Evolutionary conservation across 1,284 basidiomycete genomes (phyloP).

Genomic region (Cryptococcus amylolentus): DNA sequence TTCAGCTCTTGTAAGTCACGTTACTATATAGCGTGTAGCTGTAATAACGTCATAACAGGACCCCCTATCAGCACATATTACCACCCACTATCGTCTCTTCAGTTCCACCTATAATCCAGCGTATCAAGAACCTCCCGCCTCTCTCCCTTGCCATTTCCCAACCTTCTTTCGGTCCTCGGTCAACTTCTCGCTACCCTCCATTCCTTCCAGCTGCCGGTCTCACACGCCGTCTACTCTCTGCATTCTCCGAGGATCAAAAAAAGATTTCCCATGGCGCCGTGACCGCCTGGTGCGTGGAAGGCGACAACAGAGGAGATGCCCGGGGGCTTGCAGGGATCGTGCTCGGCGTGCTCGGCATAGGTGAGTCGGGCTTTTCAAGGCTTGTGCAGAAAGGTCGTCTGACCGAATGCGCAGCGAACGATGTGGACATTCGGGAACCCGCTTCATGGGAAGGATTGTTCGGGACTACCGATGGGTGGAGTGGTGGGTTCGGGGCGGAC

Average conservation of each 20-base stretch:
- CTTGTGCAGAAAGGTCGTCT: background rate
- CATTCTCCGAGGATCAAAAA: slow-evolving; percentile 29
- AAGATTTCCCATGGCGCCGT: slow-evolving; percentile 44
- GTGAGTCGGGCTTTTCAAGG: slow-evolving; percentile 13
- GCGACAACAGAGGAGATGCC: slow-evolving; percentile 72
- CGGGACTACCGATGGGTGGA: slow-evolving; percentile 42
- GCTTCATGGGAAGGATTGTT: slow-evolving; percentile 44
- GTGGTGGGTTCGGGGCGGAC: slow-evolving; percentile 38
- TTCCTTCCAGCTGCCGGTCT: slow-evolving; percentile 68
- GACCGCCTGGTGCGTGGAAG: slow-evolving; percentile 62
- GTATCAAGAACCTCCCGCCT: slow-evolving; percentile 47
- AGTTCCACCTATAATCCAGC: slow-evolving; percentile 1
- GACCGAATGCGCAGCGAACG: slow-evolving; percentile 7
- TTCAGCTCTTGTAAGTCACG: slow-evolving; percentile 66
- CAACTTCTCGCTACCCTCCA: slow-evolving; percentile 45
- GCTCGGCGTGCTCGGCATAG: slow-evolving; percentile 52
- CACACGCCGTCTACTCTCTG: slow-evolving; percentile 61
- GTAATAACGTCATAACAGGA: slow-evolving; percentile 8
- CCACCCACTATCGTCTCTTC: slow-evolving; percentile 13
- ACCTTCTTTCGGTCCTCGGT: slow-evolving; percentile 36
- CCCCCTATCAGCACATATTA: slow-evolving; percentile 22
- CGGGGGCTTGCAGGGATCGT: slow-evolving; percentile 59
- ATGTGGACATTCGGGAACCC: slow-evolving; percentile 31
- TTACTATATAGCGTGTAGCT: background rate
- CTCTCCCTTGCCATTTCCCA: slow-evolving; percentile 35